These are phyloP conservation scores for Monosporascus sp. DNA, from an alignment of 2,329 filamentous ascomycete genomes.

Conservation along the genomic window DNA sequence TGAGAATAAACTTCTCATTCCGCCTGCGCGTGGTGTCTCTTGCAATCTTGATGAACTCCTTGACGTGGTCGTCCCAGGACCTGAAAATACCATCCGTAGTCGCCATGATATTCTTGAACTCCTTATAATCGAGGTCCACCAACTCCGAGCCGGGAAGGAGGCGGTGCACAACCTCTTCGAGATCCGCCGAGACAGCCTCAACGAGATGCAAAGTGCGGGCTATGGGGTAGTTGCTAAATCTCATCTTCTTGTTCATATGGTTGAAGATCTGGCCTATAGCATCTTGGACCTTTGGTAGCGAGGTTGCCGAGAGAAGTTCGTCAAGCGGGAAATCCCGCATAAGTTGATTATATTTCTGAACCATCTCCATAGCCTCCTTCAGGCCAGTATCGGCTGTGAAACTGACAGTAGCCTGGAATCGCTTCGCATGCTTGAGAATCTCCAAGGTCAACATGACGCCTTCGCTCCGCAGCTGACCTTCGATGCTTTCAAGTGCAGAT, in stretches of 20 bases:
- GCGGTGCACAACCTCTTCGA: conserved; percentile 80
- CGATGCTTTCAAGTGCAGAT: conserved; percentile 83
- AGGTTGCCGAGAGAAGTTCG: conserved; percentile 87
- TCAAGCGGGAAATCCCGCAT: conserved; percentile 98
- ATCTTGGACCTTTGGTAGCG: conserved; percentile 81
- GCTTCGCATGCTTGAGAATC: conserved; percentile 92
- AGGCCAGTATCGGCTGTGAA: conserved; percentile 93
- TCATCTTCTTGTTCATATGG: conserved; percentile 96
- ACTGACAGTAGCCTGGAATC: conserved; percentile 95
- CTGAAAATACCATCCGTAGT: conserved; percentile 81
- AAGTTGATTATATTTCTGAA: conserved; percentile 97
- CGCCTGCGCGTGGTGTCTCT: conserved; percentile 89
- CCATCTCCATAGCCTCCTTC: conserved; percentile 91
- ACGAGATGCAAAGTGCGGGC: conserved; percentile 88
- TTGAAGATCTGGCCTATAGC: conserved; percentile 84
- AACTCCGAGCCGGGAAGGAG: conserved; percentile 81
- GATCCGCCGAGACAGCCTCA: conserved; percentile 89
- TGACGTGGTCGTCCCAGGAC: conserved; percentile 92
- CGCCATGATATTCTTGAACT: conserved; percentile 82
- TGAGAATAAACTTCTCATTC: conserved; percentile 97
- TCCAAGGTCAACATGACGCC: conserved; percentile 89
- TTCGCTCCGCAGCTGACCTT: conserved; percentile 79
- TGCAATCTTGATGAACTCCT: conserved; percentile 96
- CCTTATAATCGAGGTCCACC: conserved; percentile 86
- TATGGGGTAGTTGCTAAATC: conserved; percentile 93